Evolutionary conservation across 2,329 filamentous ascomycete species (phyloP).

Genomic region (Cordyceps tenuipes): DNA sequence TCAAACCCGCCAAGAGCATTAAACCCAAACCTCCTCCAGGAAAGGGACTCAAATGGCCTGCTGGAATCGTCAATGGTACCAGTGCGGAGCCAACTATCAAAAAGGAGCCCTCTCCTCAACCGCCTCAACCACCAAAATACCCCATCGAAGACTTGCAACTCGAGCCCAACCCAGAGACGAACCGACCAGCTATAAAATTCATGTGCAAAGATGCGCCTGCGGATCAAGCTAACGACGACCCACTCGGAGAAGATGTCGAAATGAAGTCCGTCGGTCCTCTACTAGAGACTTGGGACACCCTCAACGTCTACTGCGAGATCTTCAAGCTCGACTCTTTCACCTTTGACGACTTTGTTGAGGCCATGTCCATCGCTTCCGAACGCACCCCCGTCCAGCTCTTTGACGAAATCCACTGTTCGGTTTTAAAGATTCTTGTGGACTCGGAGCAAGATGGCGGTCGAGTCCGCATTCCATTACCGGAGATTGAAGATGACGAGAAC

Average conservation of each 20-base stretch:
- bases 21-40: conserved; percentile 31
- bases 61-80: conserved; percentile 19
- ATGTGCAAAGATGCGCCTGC: conserved; percentile 58
- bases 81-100: conserved; percentile 24
- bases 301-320: conserved; percentile 96
- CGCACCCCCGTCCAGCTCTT: conserved; percentile 75
- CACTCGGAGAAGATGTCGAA: conserved; percentile 44
- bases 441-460: conserved; percentile 68
- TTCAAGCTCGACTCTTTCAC: conserved; percentile 95
- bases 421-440: conserved; percentile 78
- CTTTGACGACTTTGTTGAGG: conserved; percentile 90
- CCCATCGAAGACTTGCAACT: conserved; percentile 92
- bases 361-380: conserved; percentile 68
- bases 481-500: conserved; percentile 62
- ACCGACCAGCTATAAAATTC: conserved; percentile 70
- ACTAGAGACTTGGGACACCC: conserved; percentile 88
- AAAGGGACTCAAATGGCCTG: conserved; percentile 55
- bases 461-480: conserved; percentile 69
- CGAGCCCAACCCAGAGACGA: conserved; percentile 54
- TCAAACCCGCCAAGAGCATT: conserved; percentile 46
- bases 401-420: conserved; percentile 83
- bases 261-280: conserved; percentile 82
- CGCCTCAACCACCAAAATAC: conserved; percentile 72
- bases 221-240: conserved; percentile 31
- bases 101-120: conserved; percentile 33